Evolutionary conservation across 768 basidiomycete species (phyloP), one percentile per base, ranked within the genome.

Genomic region (Boletus pseudo-olivaceus): DNA sequence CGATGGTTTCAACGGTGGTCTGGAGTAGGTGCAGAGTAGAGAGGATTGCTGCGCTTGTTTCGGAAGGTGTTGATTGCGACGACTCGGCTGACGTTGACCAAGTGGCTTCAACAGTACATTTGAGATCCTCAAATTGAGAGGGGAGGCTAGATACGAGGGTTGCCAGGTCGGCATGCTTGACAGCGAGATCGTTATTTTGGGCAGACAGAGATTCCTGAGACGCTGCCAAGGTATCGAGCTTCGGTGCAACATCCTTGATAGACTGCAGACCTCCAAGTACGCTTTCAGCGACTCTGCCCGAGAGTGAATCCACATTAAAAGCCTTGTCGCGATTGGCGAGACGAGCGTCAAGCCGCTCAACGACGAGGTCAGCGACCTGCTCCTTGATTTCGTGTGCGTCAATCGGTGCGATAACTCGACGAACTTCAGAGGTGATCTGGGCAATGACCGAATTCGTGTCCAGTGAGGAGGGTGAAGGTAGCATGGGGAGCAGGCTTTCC

Each of bases 311-410:
- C 17, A 83, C 71, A 61, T 82, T 87, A 62, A 87, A 80, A 7
- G 79, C 68, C 63, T 85, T 84, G 68, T 93, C 90, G 9, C 90
- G 80, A 27, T 90, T 84, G 35, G 88, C 81, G 45, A 93, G 77
- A 19, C 90, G 82, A 11, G 90, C 87, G 62, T 92, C 88, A 11
- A 93, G 76, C 27, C 91, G 82, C 66, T 91, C 91, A 8, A 93
- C 88, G 2, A 93, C 91, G 29, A 93, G 80, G 65, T 92, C 91
- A 2, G 91, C 88, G 0, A 93, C 90, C 63, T 90, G 88, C 63
- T 93, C 91, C 74, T 90, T 91, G 66, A 93, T 88, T 67, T 88
- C 87, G 61, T 91, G 88, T 0, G 88, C 82, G 62, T 93, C 91
- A 23, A 93, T 80, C 0, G 87, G 87, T 0, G 83, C 85, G 54